Evolutionary conservation across 1,284 basidiomycete species (phyloP).

Genomic region (Cryptococcus depauperatus): DNA sequence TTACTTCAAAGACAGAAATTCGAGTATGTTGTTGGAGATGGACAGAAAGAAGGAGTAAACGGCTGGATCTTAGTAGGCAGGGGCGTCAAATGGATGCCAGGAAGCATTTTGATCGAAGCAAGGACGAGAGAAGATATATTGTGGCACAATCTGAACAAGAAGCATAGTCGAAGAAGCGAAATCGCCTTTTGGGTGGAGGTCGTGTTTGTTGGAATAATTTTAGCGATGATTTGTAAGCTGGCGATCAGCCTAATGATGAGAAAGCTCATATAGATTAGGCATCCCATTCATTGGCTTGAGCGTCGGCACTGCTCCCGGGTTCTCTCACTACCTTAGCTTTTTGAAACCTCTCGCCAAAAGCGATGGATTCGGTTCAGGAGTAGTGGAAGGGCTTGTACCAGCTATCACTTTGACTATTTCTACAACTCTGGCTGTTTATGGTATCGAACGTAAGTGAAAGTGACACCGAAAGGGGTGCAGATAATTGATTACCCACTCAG

Average conservation of each 20-base stretch:
- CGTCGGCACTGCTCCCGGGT: conserved; percentile 59
- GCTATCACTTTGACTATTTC: conserved; percentile 56
- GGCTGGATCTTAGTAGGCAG: conserved; percentile 69
- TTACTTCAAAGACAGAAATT: conserved; percentile 58
- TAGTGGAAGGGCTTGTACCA: conserved; percentile 60
- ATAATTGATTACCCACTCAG: conserved; percentile 11
- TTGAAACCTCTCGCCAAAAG: conserved; percentile 52
- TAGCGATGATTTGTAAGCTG: conserved; percentile 56
- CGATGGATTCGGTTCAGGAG: conserved; percentile 52
- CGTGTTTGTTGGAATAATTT: conserved; percentile 49
- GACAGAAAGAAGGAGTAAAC: conserved; percentile 51
- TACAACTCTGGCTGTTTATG: conserved; percentile 51
- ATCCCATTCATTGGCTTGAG: conserved; percentile 58
- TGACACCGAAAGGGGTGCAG: neutral
- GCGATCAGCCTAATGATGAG: conserved; percentile 17
- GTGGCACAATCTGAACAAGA: conserved; percentile 64
- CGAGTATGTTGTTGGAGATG: conserved; percentile 59
- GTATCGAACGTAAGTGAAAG: conserved; percentile 58
- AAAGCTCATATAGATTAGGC: conserved; percentile 49
- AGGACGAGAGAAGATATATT: conserved; percentile 68
- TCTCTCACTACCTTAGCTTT: conserved; percentile 59
- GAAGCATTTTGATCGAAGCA: conserved; percentile 61
- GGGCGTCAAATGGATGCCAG: conserved; percentile 57
- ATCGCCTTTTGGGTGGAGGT: conserved; percentile 55
- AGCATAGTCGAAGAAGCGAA: conserved; percentile 49